Conservation (phyloP, 192 early-diverging fungal genomes). For the Rhizoclosmatium globosum region DNA sequence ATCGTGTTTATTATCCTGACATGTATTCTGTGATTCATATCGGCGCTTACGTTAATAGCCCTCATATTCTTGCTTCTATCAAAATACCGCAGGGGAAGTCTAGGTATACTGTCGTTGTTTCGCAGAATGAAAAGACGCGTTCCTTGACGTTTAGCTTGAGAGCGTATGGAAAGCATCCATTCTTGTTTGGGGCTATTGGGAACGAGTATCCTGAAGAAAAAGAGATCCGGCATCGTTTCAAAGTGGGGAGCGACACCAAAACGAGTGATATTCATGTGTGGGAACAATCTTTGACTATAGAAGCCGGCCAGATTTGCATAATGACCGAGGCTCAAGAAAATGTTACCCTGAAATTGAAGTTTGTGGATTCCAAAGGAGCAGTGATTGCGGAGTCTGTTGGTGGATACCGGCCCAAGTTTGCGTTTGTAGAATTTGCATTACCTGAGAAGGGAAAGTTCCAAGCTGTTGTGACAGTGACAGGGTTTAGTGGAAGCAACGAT, state of each 20-base stretch:
- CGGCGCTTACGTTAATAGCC: constrained; percentile 86
- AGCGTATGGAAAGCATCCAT: constrained; percentile 69
- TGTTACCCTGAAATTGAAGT: not conserved
- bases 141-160: constrained; percentile 81
- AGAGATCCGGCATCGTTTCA: constrained; percentile 17
- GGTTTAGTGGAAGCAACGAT: not conserved
- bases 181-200: constrained; percentile 70
- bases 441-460: not conserved
- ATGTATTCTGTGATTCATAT: constrained; percentile 62
- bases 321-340: constrained; percentile 22
- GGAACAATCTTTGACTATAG: not conserved
- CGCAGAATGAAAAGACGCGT: constrained; percentile 76
- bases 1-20: constrained; percentile 73
- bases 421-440: constrained; percentile 9
- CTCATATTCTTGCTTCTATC: constrained; percentile 53
- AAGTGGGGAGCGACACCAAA: not conserved
- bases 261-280: not conserved
- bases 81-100: constrained; percentile 63
- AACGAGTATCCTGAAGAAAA: constrained; percentile 62
- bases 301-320: not conserved
- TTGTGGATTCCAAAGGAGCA: constrained; percentile 17
- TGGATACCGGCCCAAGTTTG: constrained; percentile 5
- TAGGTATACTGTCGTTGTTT: constrained; percentile 80
- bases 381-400: not conserved
- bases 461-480: not conserved